These are phyloP conservation scores for Raphanus sativus DNA, from an alignment of 345 rosid species.

Conservation along the genomic window DNA sequence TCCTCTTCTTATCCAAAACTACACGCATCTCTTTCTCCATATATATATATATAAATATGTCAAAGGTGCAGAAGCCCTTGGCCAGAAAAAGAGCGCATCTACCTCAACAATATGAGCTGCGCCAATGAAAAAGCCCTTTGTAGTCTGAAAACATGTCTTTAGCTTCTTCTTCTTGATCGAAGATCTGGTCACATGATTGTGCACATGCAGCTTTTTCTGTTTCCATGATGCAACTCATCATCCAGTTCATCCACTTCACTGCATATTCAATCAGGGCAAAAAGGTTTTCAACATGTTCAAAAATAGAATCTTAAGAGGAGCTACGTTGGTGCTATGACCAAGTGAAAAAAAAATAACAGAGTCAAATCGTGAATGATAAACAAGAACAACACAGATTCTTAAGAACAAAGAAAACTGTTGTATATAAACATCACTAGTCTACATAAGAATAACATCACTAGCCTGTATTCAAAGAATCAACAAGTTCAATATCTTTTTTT, in stretches of 20 bases:
- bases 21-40: background rate
- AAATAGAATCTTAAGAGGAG: background rate
- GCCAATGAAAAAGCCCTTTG: background rate
- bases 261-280: slow-evolving; percentile 12
- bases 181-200: slow-evolving; percentile 32
- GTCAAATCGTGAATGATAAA: background rate
- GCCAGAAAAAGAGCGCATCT: background rate
- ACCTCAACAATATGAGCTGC: slow-evolving; percentile 8
- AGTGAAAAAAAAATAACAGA: background rate
- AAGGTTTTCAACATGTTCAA: slow-evolving; percentile 5
- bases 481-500: background rate
- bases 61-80: slow-evolving; percentile 7
- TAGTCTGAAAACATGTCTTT: background rate
- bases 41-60: background rate
- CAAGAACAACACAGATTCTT: background rate
- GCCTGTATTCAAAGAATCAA: background rate
- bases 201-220: slow-evolving; percentile 36
- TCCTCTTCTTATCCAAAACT: slow-evolving; percentile 33
- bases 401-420: background rate
- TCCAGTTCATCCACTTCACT: slow-evolving; percentile 39
- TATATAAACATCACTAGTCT: background rate
- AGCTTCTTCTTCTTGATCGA: background rate
- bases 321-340: too few relatives aligned
- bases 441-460: background rate
- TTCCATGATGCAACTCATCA: slow-evolving; percentile 26